A percentile compares a stretch with the other conserved stretches of the same genome.
These are phyloP conservation scores for Porpolomopsis calyptriformis DNA, from an alignment of 768 basidiomycete species.

Conservation along the genomic window DNA sequence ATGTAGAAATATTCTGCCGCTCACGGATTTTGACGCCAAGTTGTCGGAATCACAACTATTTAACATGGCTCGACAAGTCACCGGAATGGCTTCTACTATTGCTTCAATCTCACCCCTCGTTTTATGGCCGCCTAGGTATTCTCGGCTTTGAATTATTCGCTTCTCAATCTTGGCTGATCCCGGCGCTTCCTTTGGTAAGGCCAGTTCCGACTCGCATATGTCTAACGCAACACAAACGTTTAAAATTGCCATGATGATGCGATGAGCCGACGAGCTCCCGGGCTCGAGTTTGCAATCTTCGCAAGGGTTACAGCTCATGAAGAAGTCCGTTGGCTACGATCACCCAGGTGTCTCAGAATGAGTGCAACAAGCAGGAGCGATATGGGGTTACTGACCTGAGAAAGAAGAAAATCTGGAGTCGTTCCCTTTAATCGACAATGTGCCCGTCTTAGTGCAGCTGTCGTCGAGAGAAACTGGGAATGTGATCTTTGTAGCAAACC, in stretches of 20 bases:
- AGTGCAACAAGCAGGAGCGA: constrained; percentile 10
- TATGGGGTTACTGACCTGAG: constrained; percentile 34
- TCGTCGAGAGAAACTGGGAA: constrained; percentile 5
- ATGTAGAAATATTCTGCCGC: too few relatives aligned
- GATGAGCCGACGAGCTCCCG: constrained; percentile 20
- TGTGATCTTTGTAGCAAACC: neutral
- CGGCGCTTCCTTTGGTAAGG: neutral
- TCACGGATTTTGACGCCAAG: too few relatives aligned
- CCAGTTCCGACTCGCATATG: constrained; percentile 22
- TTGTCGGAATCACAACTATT: too few relatives aligned
- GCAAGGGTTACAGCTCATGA: constrained; percentile 29
- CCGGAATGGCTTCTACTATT: constrained; percentile 13
- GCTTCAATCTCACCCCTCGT: neutral
- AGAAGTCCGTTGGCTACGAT: constrained; percentile 43
- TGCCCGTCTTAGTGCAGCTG: constrained; percentile 14
- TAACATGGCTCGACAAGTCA: constrained; percentile 8
- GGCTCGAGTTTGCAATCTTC: constrained; percentile 16
- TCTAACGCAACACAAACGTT: constrained; percentile 32
- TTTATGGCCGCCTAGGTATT: too few relatives aligned
- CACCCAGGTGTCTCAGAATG: neutral
- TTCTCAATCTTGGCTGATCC: too few relatives aligned
- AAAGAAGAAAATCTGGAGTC: constrained; percentile 26
- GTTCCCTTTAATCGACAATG: constrained; percentile 20
- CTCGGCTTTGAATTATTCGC: too few relatives aligned
- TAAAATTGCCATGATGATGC: constrained; percentile 30